Evolutionary conservation across 2,329 filamentous ascomycete species (phyloP).

Genomic region (Ceratocystis cubensis): DNA sequence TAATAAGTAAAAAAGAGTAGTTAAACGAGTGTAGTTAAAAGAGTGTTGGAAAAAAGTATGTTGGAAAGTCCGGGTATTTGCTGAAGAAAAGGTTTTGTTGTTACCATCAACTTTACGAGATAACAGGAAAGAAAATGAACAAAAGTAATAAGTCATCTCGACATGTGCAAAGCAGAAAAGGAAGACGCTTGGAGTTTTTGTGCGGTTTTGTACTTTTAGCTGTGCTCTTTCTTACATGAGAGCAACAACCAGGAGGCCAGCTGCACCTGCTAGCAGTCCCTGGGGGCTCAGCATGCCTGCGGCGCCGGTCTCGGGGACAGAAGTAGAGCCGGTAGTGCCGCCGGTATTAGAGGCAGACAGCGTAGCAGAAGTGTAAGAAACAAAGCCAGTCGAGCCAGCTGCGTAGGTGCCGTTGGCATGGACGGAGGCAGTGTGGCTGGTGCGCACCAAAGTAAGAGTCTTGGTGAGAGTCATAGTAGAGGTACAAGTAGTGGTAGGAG

Average conservation of each 20-base stretch:
- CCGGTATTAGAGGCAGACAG: conserved; percentile 24
- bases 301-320: conserved; percentile 28
- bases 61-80: conserved; percentile 13
- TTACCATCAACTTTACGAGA: conserved; percentile 15
- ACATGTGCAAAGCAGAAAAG: conserved; percentile 6
- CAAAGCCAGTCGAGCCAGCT: conserved; percentile 24
- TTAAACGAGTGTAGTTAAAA: not conserved
- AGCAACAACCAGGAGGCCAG: conserved; percentile 39
- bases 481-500: conserved; percentile 29
- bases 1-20: not conserved
- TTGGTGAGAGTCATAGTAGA: conserved; percentile 34
- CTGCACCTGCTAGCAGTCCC: conserved; percentile 38
- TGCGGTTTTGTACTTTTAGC: not conserved
- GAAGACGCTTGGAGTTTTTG: conserved; percentile 10
- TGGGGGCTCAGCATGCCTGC: conserved; percentile 35
- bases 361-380: conserved; percentile 26
- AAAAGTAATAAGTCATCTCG: conserved; percentile 13
- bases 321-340: conserved; percentile 28
- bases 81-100: conserved; percentile 10
- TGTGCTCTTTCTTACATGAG: conserved; percentile 36
- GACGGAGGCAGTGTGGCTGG: conserved; percentile 30
- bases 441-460: conserved; percentile 40
- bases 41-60: not conserved
- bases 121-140: conserved; percentile 15
- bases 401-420: conserved; percentile 28